phyloP scores from a whole-genome alignment of 306 rosid genomes.

The Castanea sativa region DNA sequence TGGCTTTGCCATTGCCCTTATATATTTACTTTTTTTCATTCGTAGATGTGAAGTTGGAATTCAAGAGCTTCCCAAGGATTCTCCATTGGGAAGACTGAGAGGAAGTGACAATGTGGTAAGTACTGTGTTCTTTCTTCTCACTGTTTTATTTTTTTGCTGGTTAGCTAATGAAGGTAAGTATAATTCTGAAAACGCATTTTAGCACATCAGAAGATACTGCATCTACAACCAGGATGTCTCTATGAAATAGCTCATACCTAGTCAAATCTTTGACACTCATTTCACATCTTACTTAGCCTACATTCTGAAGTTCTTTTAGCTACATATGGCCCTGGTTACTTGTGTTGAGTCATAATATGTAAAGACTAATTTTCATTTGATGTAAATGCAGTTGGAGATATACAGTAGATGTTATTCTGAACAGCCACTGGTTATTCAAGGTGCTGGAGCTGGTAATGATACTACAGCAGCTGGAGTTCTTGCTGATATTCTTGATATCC shows the following conservation, averaged over 20 bases:
- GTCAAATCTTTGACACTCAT: not conserved
- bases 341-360: not conserved
- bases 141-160: not conserved
- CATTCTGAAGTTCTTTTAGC: not conserved
- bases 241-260: not conserved
- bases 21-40: not conserved
- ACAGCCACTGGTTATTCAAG: constrained; percentile 89
- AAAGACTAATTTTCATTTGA: constrained; percentile 6
- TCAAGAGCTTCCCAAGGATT: constrained; percentile 74
- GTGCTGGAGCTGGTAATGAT: constrained; percentile 98
- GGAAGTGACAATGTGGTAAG: constrained; percentile 97
- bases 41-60: constrained; percentile 83
- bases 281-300: not conserved
- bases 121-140: constrained; percentile 11
- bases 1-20: not conserved
- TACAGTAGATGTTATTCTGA: constrained; percentile 71
- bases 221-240: not conserved
- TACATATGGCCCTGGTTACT: not conserved
- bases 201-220: not conserved
- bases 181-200: not conserved
- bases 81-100: constrained; percentile 83
- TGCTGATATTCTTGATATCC: constrained; percentile 88
- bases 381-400: constrained; percentile 71
- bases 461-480: constrained; percentile 96
- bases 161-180: not conserved